These are phyloP conservation scores for Hypoxylon rubiginosum DNA, from an alignment of 2,329 filamentous ascomycete species.

Conservation along the genomic window DNA sequence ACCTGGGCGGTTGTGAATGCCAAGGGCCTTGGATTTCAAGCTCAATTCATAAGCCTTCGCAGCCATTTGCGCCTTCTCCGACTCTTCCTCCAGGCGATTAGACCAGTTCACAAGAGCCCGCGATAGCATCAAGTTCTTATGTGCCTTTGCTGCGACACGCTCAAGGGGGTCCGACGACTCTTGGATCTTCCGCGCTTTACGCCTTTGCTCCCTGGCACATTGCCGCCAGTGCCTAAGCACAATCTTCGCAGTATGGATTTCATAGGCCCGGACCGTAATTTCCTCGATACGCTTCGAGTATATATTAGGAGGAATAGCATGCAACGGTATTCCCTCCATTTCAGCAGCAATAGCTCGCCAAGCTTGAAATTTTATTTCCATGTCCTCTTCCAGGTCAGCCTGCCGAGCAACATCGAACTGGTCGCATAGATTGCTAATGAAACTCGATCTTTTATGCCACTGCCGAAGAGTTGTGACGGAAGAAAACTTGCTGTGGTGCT, in stretches of 20 bases:
- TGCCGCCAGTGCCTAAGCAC: conserved; percentile 47
- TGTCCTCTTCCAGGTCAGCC: conserved; percentile 43
- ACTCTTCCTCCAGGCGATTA: conserved; percentile 50
- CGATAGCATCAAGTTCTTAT: conserved; percentile 49
- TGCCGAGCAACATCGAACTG: conserved; percentile 46
- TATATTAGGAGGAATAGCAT: conserved; percentile 44
- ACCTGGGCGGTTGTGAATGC: conserved; percentile 25
- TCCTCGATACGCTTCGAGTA: conserved; percentile 51
- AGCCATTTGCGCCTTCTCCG: conserved; percentile 47
- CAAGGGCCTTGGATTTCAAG: conserved; percentile 50
- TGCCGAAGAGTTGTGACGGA: conserved; percentile 44
- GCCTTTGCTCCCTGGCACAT: conserved; percentile 35
- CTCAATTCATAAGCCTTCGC: conserved; percentile 49
- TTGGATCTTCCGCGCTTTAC: conserved; percentile 35
- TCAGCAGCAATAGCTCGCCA: conserved; percentile 48
- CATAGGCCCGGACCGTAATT: conserved; percentile 47
- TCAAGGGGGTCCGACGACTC: conserved; percentile 46
- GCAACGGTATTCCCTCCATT: conserved; percentile 39
- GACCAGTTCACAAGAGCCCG: conserved; percentile 50
- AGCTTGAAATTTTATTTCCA: conserved; percentile 42
- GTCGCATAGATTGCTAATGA: conserved; percentile 39
- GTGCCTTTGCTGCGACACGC: conserved; percentile 47
- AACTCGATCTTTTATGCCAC: conserved; percentile 48
- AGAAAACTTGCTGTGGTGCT: conserved; percentile 45
- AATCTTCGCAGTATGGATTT: conserved; percentile 47